Base-by-base conservation (phyloP, 768 basidiomycete species). In the Lyophyllum decastes region DNA sequence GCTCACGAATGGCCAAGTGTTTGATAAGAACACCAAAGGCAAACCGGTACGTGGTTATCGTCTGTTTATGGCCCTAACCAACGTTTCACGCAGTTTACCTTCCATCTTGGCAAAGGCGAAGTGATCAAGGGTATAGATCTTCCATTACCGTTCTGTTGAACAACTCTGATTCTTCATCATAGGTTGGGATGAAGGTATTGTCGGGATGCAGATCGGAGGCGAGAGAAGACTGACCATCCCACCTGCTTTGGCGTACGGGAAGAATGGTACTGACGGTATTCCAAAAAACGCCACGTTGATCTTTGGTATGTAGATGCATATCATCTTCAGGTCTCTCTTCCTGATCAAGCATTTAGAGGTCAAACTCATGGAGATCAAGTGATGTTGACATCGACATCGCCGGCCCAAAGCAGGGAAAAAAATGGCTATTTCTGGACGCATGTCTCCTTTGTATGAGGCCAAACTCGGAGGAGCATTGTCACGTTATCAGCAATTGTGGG, bases 151-250 rank as follows among this genome's bases (percentile, higher is more conserved):
- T 55, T 27, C 10, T 22, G 19, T 7, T 43, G 16, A 2, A 45
- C 51, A 24, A 1, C 21, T 33, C n/a, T 25, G 26, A 33, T 49
- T 58, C 59, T 46, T 52, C 21, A 35, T 38, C 12, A 24, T 56
- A 89, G 87, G 90, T 46, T 97, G 95, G 95, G 96, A 98, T 65
- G 78, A 92, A 66, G 96, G 95, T 40, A 80, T 98, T 55, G 86
- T 79, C 27, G 96, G 96, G 33, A 97, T 98, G 95, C 88, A 92
- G 65, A 85, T 89, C 40, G 90, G 87, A 40, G 95, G 95, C 25
- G 95, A 98, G 74, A 85, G 96, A 50, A 75, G 86, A 56, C 77
- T 98, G 62, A 86, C 80, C 43, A 81, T 95, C 49, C 93, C 92
- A 44, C 76, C 90, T 14, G 66, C 77, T 26, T 79, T 92, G 77